phyloP scores from a whole-genome alignment of 139 green algal species.

The Tetraselmis striata region DNA sequence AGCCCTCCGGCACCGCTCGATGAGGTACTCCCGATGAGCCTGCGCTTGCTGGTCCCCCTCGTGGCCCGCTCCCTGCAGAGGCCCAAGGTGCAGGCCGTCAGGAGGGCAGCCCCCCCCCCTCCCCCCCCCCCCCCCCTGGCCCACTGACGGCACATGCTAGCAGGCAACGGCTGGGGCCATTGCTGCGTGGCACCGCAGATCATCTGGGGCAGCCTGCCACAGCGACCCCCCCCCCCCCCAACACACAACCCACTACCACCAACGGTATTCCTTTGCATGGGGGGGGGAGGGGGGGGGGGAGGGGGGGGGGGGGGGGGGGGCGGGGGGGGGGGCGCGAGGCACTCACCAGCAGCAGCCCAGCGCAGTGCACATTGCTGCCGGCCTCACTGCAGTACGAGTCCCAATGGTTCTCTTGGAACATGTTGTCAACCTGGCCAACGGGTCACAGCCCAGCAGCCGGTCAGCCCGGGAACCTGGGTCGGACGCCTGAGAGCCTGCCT shows the following conservation, averaged over 20 bases:
- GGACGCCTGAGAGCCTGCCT: no score
- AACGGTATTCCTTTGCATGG: no score
- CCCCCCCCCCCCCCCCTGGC: no score
- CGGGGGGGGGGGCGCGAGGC: no score
- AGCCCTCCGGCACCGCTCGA: neutral
- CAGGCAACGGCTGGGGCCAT: no score
- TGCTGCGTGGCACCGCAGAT: no score
- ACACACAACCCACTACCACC: no score
- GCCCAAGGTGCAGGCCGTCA: neutral
- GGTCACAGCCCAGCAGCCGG: neutral
- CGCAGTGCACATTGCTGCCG: constrained; percentile 15
- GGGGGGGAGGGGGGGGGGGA: neutral
- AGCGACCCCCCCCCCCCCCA: no score
- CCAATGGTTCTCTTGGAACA: constrained; percentile 28
- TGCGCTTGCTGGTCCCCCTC: neutral
- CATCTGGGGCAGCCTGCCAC: no score
- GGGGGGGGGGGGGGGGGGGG: no score
- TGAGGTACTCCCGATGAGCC: neutral
- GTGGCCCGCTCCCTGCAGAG: neutral
- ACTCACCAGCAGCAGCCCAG: constrained; percentile 22
- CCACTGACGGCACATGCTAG: no score
- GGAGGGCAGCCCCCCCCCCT: no score
- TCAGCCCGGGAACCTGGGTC: neutral
- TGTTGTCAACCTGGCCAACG: constrained; percentile 21
- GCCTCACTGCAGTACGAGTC: constrained; percentile 25